A percentile compares a stretch with the other conserved stretches of the same genome.
phyloP scores from a whole-genome alignment of 345 rosid genomes.

The Turnera subulata region DNA sequence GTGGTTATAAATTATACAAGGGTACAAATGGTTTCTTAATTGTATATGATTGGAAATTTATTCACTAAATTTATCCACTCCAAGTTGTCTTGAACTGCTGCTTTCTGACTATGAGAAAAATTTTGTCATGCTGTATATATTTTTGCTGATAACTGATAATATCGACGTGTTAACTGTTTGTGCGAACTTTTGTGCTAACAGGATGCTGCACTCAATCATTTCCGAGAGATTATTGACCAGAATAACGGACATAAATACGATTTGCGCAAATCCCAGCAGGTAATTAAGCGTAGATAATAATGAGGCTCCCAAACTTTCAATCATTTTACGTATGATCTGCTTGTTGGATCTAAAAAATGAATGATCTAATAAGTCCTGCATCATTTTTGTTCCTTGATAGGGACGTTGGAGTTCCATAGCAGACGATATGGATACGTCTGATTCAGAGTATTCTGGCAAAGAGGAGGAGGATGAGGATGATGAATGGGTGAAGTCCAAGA shows the following conservation, averaged over 20 bases:
- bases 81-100: neutral
- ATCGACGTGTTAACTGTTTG: neutral
- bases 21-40: too few species aligned
- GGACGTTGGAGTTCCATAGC: constrained; percentile 47
- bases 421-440: constrained; percentile 91
- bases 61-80: neutral
- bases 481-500: constrained; percentile 21
- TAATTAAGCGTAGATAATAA: too few species aligned
- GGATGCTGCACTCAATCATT: constrained; percentile 35
- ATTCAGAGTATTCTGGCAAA: constrained; percentile 51
- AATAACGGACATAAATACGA: constrained; percentile 41
- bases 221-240: constrained; percentile 21
- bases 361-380: neutral
- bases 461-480: constrained; percentile 29
- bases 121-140: too few species aligned
- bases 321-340: neutral
- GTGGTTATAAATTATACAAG: too few species aligned
- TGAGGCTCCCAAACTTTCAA: neutral
- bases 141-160: too few species aligned
- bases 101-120: too few species aligned
- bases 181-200: constrained; percentile 13
- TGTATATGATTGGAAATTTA: neutral
- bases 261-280: constrained; percentile 37
- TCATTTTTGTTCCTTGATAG: constrained; percentile 16
- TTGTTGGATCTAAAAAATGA: neutral